Percentiles rank a stretch among this genome's conserved stretches.
These are phyloP conservation scores for Pleurotus citrinopileatus DNA, from an alignment of 768 basidiomycete species.

Conservation along the genomic window DNA sequence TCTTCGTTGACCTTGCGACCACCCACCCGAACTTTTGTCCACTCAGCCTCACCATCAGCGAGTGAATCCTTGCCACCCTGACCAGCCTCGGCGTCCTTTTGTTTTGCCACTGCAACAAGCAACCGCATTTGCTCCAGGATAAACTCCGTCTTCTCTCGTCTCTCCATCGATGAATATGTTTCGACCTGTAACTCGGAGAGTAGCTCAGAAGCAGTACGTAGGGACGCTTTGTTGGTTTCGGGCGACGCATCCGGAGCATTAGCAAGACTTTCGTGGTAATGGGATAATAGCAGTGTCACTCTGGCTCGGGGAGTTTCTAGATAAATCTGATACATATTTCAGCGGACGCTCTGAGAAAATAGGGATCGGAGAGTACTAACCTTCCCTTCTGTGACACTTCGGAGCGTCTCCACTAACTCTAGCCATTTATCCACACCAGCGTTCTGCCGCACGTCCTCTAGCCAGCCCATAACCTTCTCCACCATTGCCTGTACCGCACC, in stretches of 20 bases:
- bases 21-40: slow-evolving; percentile 90
- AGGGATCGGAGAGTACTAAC: slow-evolving; percentile 35
- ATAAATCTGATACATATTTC: slow-evolving; percentile 65
- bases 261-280: slow-evolving; percentile 77
- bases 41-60: slow-evolving; percentile 81
- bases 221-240: slow-evolving; percentile 56
- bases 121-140: slow-evolving; percentile 97
- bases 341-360: not conserved
- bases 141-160: slow-evolving; percentile 97
- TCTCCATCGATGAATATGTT: slow-evolving; percentile 98
- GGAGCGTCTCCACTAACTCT: slow-evolving; percentile 83
- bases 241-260: slow-evolving; percentile 40
- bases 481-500: slow-evolving; percentile 89
- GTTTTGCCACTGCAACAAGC: slow-evolving; percentile 69
- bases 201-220: slow-evolving; percentile 87
- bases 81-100: slow-evolving; percentile 69
- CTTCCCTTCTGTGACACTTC: slow-evolving; percentile 95
- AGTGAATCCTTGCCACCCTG: slow-evolving; percentile 62
- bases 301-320: slow-evolving; percentile 95
- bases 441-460: slow-evolving; percentile 68
- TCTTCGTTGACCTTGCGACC: slow-evolving; percentile 92
- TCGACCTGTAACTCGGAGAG: slow-evolving; percentile 96
- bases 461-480: slow-evolving; percentile 79
- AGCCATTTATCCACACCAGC: slow-evolving; percentile 79
- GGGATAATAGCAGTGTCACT: slow-evolving; percentile 83